Evolutionary conservation across 768 basidiomycete genomes (phyloP), one percentile per base, ranked within the genome.

Genomic region (Pseudohyphozyma bogoriensis): DNA sequence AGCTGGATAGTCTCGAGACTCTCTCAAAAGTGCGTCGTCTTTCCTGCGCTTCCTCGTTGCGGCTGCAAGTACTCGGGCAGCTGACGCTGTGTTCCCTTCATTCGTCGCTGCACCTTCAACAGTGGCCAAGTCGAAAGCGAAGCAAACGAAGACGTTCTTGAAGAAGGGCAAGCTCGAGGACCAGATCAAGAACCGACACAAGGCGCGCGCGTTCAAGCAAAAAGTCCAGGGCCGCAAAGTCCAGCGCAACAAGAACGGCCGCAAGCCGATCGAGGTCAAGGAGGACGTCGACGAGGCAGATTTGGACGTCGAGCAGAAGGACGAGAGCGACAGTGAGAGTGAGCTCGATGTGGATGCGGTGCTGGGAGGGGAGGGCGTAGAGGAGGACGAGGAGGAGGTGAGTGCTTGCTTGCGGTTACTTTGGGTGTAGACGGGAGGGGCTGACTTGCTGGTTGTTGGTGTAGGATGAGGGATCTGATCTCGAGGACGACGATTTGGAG

Each of bases 91-190:
- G n/a, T n/a, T n/a, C n/a, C n/a, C n/a, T n/a, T n/a, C n/a, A n/a
- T n/a, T n/a, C n/a, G n/a, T n/a, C n/a, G n/a, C n/a, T n/a, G n/a
- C n/a, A n/a, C n/a, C n/a, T n/a, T n/a, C n/a, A n/a, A n/a, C n/a
- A n/a, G n/a, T n/a, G n/a, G n/a, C n/a, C 29, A 58, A 46, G 49
- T 60, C 59, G 20, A 66, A 66, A 42, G 51, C 81, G 40, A 92
- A 92, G 74, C 82, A 87, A 0, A 85, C 86, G 15, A 83, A 85
- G 71, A 90, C 92, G 76, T 92, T 92, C 68, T 86, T 85, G 12
- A 78, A 87, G 5, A 89, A 86, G 60, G 92, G 92, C 2, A 84
- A 86, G 70, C 82, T 97, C 55, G 88, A 89, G 71, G 85, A 87
- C 66, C 82, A 83, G 24, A 95, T 97, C 53, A 80, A 88, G 68